A percentile compares a stretch with the other conserved stretches of the same genome.
Evolutionary conservation across 495 filamentous ascomycete genomes (phyloP).

Genomic region (Talaromyces thailandensis): DNA sequence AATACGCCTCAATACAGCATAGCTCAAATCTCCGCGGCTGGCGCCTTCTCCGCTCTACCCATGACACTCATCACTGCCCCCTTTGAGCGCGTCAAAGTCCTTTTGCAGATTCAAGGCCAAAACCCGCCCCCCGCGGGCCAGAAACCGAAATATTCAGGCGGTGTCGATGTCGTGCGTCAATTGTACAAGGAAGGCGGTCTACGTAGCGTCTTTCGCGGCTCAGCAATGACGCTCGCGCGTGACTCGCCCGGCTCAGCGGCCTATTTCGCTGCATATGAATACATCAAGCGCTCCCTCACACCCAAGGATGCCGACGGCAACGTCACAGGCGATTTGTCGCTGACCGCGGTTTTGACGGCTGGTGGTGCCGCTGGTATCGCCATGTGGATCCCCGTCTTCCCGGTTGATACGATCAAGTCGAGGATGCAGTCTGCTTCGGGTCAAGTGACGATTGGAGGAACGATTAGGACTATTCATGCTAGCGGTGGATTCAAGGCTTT

Average conservation of each 20-base stretch:
- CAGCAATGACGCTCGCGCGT: conserved; percentile 80
- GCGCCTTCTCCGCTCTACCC: conserved; percentile 96
- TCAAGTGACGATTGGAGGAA: conserved; percentile 71
- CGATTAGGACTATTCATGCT: conserved; percentile 67
- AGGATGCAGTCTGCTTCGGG: conserved; percentile 88
- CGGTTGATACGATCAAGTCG: conserved; percentile 93
- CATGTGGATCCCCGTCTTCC: conserved; percentile 99
- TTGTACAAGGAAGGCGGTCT: conserved; percentile 88
- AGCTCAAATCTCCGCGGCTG: conserved; percentile 81
- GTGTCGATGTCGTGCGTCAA: conserved; percentile 88
- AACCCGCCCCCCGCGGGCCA: conserved; percentile 75
- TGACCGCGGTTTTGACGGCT: conserved; percentile 75
- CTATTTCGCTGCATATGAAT: conserved; percentile 97
- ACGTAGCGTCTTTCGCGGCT: conserved; percentile 84
- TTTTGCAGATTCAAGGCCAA: conserved; percentile 95
- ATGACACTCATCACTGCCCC: conserved; percentile 97
- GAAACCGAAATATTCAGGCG: conserved; percentile 87
- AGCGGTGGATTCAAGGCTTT: conserved; percentile 84
- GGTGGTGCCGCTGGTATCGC: conserved; percentile 88
- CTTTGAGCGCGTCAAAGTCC: conserved; percentile 97
- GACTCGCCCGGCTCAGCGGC: conserved; percentile 89
- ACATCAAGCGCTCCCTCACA: conserved; percentile 80
- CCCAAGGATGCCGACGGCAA: conserved; percentile 74
- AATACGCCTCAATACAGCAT: conserved; percentile 60
- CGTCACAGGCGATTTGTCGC: conserved; percentile 57